Evolutionary conservation across 208 protist genomes (phyloP), one percentile per base, ranked within the genome.

Genomic region (Novymonas esmeraldas): DNA sequence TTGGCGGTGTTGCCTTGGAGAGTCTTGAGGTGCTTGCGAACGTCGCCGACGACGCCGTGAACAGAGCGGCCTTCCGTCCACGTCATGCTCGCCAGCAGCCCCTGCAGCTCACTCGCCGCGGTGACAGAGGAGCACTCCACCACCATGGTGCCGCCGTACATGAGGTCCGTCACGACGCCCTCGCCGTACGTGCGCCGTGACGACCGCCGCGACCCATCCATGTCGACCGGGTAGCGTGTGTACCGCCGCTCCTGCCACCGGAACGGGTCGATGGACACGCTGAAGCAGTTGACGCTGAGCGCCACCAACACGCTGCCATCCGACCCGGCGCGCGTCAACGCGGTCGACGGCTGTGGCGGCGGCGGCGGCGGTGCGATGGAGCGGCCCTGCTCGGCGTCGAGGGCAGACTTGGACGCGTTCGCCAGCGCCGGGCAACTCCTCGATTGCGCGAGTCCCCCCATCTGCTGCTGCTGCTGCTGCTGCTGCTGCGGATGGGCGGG

Each of bases 91-190:
- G 45, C 26, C 34, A 95, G 64, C 42, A 86, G 52, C 2, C 36
- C n/a, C 65, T 89, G 65, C 44, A 95, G 59, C 60, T 78, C 64
- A 13, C 29, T 31, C 20, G 64, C 78, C 0, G 82, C 84, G 34
- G 56, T 61, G 31, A 57, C 22, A 2, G 73, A 87, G 31, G 65
- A 79, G 57, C 77, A 89, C 62, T 95, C 86, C 13, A 95, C 64
- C 11, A 89, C 34, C 49, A 88, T 73, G 14, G 83, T 62, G 38
- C 90, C 90, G 50, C 90, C 90, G 67, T 95, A 95, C 87, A 95
- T 92, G 36, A 95, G 64, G 46, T 84, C 71, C n/a, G 90, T 95
- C n/a, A 93, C 75, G 64, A 91, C 61, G 39, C 90, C 90, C 58
- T 95, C 90, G 28, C 90, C 87, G 52, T 76, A 93, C 11, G 50